Evolutionary conservation across 371 early-diverging fungal species (phyloP).

Genomic region (Mucor piriformis): DNA sequence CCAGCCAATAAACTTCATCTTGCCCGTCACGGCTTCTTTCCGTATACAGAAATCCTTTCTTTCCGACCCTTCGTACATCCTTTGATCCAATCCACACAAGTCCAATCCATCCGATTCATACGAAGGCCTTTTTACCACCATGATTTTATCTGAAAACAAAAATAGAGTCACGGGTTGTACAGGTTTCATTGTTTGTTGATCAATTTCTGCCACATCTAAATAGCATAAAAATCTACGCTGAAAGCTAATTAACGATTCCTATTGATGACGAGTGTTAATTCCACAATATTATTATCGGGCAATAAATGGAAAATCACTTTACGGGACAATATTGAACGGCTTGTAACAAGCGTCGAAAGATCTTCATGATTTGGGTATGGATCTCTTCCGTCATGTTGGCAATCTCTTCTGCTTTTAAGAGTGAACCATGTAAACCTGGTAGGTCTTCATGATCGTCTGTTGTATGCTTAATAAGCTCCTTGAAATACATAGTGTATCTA

Average conservation of each 20-base stretch:
- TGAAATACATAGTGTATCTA: slow-evolving; percentile 47
- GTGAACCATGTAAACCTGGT: slow-evolving; percentile 31
- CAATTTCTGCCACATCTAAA: slow-evolving; percentile 41
- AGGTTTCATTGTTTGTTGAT: slow-evolving; percentile 34
- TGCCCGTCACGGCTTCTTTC: slow-evolving; percentile 6
- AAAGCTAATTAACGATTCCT: slow-evolving; percentile 39
- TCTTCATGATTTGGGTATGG: slow-evolving; percentile 42
- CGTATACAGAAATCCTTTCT: slow-evolving; percentile 15
- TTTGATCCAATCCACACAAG: slow-evolving; percentile 29
- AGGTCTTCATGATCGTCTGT: slow-evolving; percentile 34
- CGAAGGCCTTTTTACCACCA: slow-evolving; percentile 44
- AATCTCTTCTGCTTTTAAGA: slow-evolving; percentile 33
- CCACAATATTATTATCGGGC: neutral
- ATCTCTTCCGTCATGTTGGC: slow-evolving; percentile 48
- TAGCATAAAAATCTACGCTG: slow-evolving; percentile 29
- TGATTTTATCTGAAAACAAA: slow-evolving; percentile 45
- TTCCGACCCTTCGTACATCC: slow-evolving; percentile 15
- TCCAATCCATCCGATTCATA: slow-evolving; percentile 28
- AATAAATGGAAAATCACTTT: neutral
- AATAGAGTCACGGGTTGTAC: slow-evolving; percentile 42
- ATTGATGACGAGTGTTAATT: neutral
- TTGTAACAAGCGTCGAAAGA: slow-evolving; percentile 22
- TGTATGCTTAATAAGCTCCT: slow-evolving; percentile 43
- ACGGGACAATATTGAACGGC: slow-evolving; percentile 32
- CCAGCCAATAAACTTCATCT: slow-evolving; percentile 36